Conservation (phyloP, 139 green algal genomes). For the Coelastrella sp. region DNA sequence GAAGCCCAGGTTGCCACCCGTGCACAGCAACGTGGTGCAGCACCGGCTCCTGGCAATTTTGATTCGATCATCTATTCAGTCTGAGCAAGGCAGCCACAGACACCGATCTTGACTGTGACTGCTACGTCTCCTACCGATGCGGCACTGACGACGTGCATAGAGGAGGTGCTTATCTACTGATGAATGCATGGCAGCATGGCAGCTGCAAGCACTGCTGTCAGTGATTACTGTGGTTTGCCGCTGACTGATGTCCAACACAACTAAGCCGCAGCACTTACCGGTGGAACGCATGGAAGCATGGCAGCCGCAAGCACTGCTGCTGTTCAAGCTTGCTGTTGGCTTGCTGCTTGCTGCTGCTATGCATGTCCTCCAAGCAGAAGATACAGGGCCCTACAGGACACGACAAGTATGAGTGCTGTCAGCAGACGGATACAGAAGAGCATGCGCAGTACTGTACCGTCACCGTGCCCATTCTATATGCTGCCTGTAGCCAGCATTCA, state of each 20-base stretch:
- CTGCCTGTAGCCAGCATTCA: too few species aligned
- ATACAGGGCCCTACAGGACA: constrained; percentile 2
- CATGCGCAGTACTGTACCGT: too few species aligned
- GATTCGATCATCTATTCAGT: background rate
- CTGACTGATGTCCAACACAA: too few species aligned
- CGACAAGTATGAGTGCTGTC: too few species aligned
- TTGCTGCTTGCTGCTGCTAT: background rate
- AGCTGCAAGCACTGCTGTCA: background rate
- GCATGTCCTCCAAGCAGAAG: background rate
- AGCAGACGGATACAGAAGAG: too few species aligned
- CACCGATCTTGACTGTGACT: too few species aligned
- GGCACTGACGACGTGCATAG: background rate
- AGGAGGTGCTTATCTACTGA: background rate
- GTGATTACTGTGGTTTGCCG: background rate
- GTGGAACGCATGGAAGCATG: background rate
- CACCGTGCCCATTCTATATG: too few species aligned
- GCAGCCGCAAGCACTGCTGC: background rate
- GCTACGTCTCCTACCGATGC: too few species aligned
- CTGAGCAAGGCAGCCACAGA: background rate
- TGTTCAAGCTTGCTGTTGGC: background rate
- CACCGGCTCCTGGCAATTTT: background rate
- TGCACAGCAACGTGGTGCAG: background rate
- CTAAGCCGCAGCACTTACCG: background rate
- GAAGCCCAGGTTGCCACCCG: too few species aligned
- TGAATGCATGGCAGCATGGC: background rate